These are phyloP conservation scores for Alternaria sp. DNA, from an alignment of 2,329 filamentous ascomycete genomes.

Conservation along the genomic window DNA sequence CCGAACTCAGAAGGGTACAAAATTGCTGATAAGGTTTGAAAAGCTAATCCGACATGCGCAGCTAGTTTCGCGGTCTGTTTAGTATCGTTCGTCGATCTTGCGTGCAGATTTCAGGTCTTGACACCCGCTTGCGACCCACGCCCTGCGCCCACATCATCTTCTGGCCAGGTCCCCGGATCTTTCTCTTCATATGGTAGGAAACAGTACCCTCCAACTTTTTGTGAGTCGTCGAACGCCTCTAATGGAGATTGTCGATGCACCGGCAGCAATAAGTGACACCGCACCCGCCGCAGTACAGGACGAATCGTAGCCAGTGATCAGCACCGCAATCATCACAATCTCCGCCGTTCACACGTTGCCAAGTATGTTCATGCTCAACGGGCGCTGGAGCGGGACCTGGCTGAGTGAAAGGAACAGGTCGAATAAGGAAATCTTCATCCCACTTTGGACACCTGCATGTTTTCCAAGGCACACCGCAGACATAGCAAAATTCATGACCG, in stretches of 20 bases:
- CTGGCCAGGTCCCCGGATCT: neutral
- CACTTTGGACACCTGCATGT: conserved; percentile 11
- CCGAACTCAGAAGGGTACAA: neutral
- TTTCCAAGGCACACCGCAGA: conserved; percentile 26
- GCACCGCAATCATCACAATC: conserved; percentile 9
- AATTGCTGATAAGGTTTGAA: neutral
- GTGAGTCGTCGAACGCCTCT: neutral
- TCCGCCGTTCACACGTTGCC: neutral
- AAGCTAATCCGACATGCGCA: neutral
- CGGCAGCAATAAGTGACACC: conserved; percentile 10
- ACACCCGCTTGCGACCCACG: neutral
- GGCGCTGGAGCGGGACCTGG: no score
- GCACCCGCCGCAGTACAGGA: conserved; percentile 8
- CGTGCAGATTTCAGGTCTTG: neutral
- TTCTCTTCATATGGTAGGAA: neutral
- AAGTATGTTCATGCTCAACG: neutral
- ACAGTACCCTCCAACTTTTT: neutral
- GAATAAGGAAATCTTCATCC: conserved; percentile 15
- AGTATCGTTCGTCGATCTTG: neutral
- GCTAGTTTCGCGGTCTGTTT: neutral
- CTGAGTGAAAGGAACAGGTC: neutral
- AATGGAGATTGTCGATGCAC: conserved; percentile 8
- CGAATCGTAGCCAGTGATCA: neutral
- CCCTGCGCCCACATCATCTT: neutral
- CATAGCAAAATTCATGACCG: conserved; percentile 25